Base-by-base conservation (phyloP, 1,284 basidiomycete genomes). In the Rhizopogon parksii region DNA sequence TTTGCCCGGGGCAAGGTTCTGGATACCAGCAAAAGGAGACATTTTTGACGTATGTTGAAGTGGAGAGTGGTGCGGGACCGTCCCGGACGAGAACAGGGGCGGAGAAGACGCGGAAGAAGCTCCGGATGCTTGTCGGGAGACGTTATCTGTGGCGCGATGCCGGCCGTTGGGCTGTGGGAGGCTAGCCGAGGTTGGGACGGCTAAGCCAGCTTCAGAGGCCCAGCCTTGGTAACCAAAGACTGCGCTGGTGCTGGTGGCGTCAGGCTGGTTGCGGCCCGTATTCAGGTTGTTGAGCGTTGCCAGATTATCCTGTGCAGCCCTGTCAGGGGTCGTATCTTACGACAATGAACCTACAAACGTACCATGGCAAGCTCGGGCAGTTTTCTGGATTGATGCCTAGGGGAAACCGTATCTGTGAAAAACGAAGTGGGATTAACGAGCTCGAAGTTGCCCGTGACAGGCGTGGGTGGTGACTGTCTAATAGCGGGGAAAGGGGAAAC, bases 341-440 rank as follows among this genome's bases (percentile, higher is more conserved):
- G 42, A 45, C 32, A 32, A n/a, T 15, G 15, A n/a, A 34, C 14
- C n/a, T 3, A 24, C 36, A 30, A 49, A 49, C 59, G 57, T 30
- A 65, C 63, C 60, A 68, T 67, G 32, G 66, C 62, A 27, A 65
- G 53, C 2, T 63, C 60, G 36, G 66, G 63, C 42, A 65, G 49
- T 46, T 63, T 63, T 64, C 62, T 67, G 2, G 52, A 17, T 14
- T 60, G 56, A 49, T 61, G 55, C 21, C 49, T 53, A 19, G 65
- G 63, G 0, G 65, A 59, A 21, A 50, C 49, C 6, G 53, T 27
- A 2, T 61, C 54, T 0, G 46, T 24, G 48, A 60, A 56, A 53
- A 62, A 56, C n/a, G 66, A 64, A 1, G 60, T 58, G 2, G 60
- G 59, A 19, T 61, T 59, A 37, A 64, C 66, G 39, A 59, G 56